phyloP scores from a whole-genome alignment of 345 rosid genomes.

The Populus nigra region DNA sequence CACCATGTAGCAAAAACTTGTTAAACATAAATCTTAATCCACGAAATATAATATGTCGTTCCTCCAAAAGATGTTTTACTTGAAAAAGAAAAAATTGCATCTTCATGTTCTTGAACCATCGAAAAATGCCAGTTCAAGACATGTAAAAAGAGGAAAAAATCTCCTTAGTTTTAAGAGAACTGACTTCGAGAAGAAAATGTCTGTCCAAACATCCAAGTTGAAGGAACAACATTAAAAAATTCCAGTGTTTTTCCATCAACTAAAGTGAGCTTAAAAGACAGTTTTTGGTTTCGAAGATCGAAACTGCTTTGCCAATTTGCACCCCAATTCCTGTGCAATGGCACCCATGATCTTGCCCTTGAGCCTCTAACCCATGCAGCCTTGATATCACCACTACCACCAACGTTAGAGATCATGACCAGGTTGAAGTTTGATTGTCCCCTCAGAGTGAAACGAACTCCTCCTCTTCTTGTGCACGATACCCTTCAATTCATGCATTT shows the following conservation, averaged over 20 bases:
- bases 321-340: slow-evolving; percentile 71
- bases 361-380: slow-evolving; percentile 70
- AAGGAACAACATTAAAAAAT: slow-evolving; percentile 60
- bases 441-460: slow-evolving; percentile 71
- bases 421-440: slow-evolving; percentile 71
- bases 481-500: slow-evolving; percentile 37
- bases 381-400: slow-evolving; percentile 62
- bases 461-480: slow-evolving; percentile 70
- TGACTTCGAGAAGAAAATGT: slow-evolving; percentile 62
- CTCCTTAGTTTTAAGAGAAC: slow-evolving; percentile 27
- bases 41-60: too few species aligned
- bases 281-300: slow-evolving; percentile 50
- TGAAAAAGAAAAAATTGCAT: neutral
- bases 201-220: slow-evolving; percentile 70
- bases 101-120: slow-evolving; percentile 10
- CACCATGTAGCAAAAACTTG: too few species aligned
- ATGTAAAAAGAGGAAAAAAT: neutral
- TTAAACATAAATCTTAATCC: too few species aligned
- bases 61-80: too few species aligned
- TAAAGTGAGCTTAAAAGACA: slow-evolving; percentile 61
- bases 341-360: slow-evolving; percentile 47
- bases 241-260: slow-evolving; percentile 45
- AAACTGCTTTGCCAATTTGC: slow-evolving; percentile 71
- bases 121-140: slow-evolving; percentile 21
- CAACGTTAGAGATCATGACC: slow-evolving; percentile 74